These are phyloP conservation scores for Curvularia eragrostidis DNA, from an alignment of 2,329 filamentous ascomycete genomes.

Conservation along the genomic window DNA sequence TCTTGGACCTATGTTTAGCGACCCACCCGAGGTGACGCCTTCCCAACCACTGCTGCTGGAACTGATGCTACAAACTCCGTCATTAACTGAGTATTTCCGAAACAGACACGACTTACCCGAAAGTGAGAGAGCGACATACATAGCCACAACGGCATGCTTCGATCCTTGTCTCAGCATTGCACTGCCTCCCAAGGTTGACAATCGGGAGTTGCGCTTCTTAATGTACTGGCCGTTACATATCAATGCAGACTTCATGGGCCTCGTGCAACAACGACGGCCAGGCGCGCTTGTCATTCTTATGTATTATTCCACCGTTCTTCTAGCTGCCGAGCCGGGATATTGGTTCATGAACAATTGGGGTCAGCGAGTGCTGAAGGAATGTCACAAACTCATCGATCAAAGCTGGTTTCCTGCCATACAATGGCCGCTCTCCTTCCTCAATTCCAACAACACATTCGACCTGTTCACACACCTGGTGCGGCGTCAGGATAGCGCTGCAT, in stretches of 20 bases:
- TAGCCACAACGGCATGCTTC: constrained; percentile 27
- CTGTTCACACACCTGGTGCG: constrained; percentile 10
- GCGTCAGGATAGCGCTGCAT: neutral
- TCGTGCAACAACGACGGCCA: constrained; percentile 42
- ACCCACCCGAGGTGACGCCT: constrained; percentile 28
- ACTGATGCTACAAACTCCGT: constrained; percentile 29
- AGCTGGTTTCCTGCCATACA: constrained; percentile 34
- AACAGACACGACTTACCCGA: constrained; percentile 27
- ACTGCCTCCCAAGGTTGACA: constrained; percentile 34
- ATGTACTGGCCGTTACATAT: constrained; percentile 51
- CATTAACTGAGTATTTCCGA: constrained; percentile 31
- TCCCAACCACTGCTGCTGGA: constrained; percentile 39
- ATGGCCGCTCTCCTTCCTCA: constrained; percentile 37
- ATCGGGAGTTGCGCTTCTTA: constrained; percentile 46
- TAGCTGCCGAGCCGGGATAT: constrained; percentile 43
- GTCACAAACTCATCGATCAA: constrained; percentile 31
- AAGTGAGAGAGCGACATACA: constrained; percentile 22
- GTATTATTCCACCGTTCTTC: constrained; percentile 48
- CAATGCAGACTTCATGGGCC: constrained; percentile 37
- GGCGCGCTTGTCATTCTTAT: constrained; percentile 49
- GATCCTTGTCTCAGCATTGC: constrained; percentile 30
- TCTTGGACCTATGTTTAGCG: constrained; percentile 32
- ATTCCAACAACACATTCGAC: constrained; percentile 14
- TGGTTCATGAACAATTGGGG: constrained; percentile 52
- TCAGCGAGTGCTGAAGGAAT: constrained; percentile 33